Conservation (phyloP, 441 rosid species). For the Gossypium davidsonii region DNA sequence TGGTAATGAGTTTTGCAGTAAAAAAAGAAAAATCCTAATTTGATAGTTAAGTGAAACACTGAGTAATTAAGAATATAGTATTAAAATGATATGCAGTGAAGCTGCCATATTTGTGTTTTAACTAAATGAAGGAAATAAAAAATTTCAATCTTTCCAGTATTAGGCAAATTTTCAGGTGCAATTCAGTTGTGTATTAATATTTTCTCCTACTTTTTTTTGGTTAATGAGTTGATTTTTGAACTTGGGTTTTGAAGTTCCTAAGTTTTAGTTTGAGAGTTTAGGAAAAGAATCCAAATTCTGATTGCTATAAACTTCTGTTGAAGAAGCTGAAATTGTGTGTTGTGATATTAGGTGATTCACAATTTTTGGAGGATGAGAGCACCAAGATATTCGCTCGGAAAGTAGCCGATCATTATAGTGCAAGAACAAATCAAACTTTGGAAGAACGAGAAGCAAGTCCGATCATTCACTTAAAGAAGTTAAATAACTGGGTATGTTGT, state of each 20-base stretch:
- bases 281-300: constrained; percentile 1
- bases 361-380: constrained; percentile 64
- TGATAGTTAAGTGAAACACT: neutral
- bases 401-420: constrained; percentile 93
- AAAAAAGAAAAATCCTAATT: neutral
- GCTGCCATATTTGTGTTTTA: constrained; percentile 9
- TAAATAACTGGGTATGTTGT: constrained; percentile 78
- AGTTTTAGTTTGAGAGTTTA: neutral
- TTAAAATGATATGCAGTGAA: constrained; percentile 4
- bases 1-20: neutral
- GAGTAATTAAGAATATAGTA: neutral
- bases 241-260: neutral
- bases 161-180: neutral
- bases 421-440: constrained; percentile 88
- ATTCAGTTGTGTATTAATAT: neutral
- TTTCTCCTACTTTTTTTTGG: neutral
- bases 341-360: constrained; percentile 53
- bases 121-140: neutral
- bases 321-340: constrained; percentile 8
- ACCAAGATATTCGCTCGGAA: constrained; percentile 62
- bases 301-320: constrained; percentile 4
- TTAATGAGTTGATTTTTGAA: neutral
- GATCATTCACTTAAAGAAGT: constrained; percentile 90
- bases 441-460: constrained; percentile 99
- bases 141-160: neutral